Percentiles rank a stretch among this genome's conserved stretches.
Conservation (phyloP, 2,329 filamentous ascomycete species). For the Fusarium pseudonygamai region DNA sequence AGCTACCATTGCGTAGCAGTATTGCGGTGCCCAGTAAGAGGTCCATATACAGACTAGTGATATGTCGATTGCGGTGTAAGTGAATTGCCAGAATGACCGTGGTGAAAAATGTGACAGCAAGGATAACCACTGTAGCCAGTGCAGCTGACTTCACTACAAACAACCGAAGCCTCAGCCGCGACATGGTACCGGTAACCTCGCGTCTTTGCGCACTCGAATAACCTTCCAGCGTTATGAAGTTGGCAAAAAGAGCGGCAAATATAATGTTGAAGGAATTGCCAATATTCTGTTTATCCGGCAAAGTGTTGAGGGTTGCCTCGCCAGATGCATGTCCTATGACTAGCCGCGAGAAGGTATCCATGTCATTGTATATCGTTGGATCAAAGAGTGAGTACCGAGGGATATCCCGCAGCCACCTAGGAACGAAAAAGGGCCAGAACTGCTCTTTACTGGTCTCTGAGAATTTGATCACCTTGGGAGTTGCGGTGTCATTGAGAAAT, state of each 20-base stretch:
- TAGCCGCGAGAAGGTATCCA: not conserved
- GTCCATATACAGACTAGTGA: not conserved
- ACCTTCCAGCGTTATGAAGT: not conserved
- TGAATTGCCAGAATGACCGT: not conserved
- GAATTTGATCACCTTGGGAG: not conserved
- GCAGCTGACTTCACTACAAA: not conserved
- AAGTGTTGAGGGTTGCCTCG: not conserved
- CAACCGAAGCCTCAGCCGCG: not conserved
- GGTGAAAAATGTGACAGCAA: not conserved
- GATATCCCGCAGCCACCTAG: not conserved
- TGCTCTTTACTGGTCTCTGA: not conserved
- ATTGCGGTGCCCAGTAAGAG: not conserved
- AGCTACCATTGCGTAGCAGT: not conserved
- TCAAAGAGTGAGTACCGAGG: not conserved
- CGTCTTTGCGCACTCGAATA: not conserved
- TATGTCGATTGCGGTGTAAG: not conserved
- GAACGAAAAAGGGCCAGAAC: not conserved
- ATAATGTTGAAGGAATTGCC: not conserved
- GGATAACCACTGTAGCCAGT: not conserved
- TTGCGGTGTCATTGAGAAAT: not conserved
- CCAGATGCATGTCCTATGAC: not conserved
- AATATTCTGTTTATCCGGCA: not conserved
- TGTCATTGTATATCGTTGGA: not conserved
- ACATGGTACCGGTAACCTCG: not conserved
- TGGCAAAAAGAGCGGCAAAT: not conserved